A percentile compares a stretch with the other conserved stretches of the same genome.
Evolutionary conservation across 1,284 basidiomycete species (phyloP).

Genomic region (Kwoniella shivajii): DNA sequence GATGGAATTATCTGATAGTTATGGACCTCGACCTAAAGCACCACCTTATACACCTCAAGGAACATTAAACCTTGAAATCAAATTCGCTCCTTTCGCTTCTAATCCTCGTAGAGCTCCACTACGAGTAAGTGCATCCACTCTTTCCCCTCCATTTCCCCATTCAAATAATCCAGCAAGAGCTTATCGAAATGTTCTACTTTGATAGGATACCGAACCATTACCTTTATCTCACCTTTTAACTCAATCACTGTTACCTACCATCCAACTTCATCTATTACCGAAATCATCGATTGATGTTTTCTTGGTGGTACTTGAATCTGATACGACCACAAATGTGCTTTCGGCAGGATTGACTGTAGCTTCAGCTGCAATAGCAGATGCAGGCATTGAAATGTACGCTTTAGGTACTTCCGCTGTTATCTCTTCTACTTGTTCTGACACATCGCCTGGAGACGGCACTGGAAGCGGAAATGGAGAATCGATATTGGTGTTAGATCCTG

Average conservation of each 20-base stretch:
- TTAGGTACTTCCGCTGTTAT: slow-evolving; percentile 48
- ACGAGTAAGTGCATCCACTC: slow-evolving; percentile 63
- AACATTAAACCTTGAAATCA: slow-evolving; percentile 89
- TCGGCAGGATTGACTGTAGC: slow-evolving; percentile 82
- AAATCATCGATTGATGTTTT: slow-evolving; percentile 94
- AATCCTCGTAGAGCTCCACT: slow-evolving; percentile 74
- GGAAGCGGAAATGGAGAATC: too few species aligned
- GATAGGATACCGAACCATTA: slow-evolving; percentile 89
- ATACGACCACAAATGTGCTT: slow-evolving; percentile 81
- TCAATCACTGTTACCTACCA: slow-evolving; percentile 80
- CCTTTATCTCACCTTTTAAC: slow-evolving; percentile 79
- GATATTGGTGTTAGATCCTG: slow-evolving; percentile 73
- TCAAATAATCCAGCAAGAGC: neutral
- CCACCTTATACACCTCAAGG: slow-evolving; percentile 79
- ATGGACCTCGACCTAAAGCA: slow-evolving; percentile 76
- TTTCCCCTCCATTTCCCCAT: neutral
- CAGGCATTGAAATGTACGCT: slow-evolving; percentile 49
- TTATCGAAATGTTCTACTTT: neutral
- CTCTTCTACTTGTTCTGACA: slow-evolving; percentile 10
- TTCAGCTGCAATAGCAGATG: slow-evolving; percentile 71
- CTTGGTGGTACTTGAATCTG: slow-evolving; percentile 86
- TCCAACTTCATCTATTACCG: slow-evolving; percentile 85
- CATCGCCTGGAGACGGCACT: too few species aligned
- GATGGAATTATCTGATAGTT: slow-evolving; percentile 59
- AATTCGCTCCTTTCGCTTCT: slow-evolving; percentile 92